Evolutionary conservation across 371 early-diverging fungal genomes (phyloP), one percentile per base, ranked within the genome.

Genomic region (Choanephora cucurbitarum): DNA sequence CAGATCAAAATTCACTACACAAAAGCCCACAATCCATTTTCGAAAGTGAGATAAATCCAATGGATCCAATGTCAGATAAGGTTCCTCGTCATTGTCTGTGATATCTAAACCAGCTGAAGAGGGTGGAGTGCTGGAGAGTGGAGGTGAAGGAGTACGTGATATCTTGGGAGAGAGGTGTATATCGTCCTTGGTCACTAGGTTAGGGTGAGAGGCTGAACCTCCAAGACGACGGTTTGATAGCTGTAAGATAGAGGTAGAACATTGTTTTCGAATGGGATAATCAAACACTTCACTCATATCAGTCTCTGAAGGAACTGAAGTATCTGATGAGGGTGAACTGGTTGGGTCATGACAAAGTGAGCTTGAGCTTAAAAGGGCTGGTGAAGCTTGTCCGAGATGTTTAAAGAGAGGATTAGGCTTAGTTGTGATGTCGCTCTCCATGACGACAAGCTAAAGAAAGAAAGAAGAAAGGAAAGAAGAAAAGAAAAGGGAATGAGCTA

Each of bases 1-100:
- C 44, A 93, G 81, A 80, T 97, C 97, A 84, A 97, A 97, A 62
- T 93, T 91, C 19, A 95, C 95, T 23, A 92, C 84, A 64, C 91
- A 91, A 64, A 96, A 91, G 49, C 92, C 89, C 34, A 93, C 71
- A 40, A 91, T 78, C 96, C 96, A 96, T 56, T 86, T 83, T 55
- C 86, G 82, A 55, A 94, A 82, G 41, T 67, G 69, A 24, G 69
- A 70, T 34, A 86, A 70, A 39, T 79, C 79, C 14, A 44, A 51
- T 19, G 75, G 79, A 23, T 71, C 73, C 24, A 78, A 23, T 9
- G 51, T 58, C 2, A 77, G 51, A 7, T 28, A 28, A 28, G 28
- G 28, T 44, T 64, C 62, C 52, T 57, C 34, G 9, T 51, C 56
- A 44, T 72, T 72, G 10, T 77, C 73, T 19, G 73, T 73, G 33